These are phyloP conservation scores for Marasmius oreades DNA, from an alignment of 1,284 basidiomycete species.

Conservation along the genomic window DNA sequence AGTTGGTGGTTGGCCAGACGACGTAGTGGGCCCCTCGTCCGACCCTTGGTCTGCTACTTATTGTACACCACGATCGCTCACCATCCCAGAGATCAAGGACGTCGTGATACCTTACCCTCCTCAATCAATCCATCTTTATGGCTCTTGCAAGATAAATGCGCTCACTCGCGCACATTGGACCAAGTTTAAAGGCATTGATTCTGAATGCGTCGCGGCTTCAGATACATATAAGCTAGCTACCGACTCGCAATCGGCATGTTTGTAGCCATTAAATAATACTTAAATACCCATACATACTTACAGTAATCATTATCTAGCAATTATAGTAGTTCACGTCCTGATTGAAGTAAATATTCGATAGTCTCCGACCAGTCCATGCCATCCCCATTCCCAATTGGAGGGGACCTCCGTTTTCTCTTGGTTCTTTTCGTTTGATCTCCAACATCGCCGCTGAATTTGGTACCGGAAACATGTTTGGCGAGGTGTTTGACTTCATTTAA, in stretches of 20 bases:
- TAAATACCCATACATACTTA: not conserved
- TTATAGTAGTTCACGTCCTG: constrained; percentile 10
- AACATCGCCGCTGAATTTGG: constrained; percentile 35
- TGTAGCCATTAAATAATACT: constrained; percentile 33
- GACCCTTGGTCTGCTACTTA: constrained; percentile 3
- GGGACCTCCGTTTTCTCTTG: constrained; percentile 16
- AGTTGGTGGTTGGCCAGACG: not conserved
- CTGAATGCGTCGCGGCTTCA: too few species aligned
- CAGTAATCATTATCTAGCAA: not conserved
- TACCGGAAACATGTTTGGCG: constrained; percentile 46
- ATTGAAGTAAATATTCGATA: constrained; percentile 24
- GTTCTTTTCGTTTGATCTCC: constrained; percentile 8
- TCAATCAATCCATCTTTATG: too few species aligned
- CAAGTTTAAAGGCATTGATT: too few species aligned
- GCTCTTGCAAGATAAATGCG: too few species aligned
- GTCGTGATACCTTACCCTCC: too few species aligned
- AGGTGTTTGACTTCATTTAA: constrained; percentile 66
- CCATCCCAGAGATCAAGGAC: constrained; percentile 46
- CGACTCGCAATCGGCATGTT: too few species aligned
- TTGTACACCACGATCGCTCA: constrained; percentile 4
- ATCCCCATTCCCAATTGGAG: constrained; percentile 30
- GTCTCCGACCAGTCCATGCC: constrained; percentile 37
- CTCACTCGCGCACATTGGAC: too few species aligned
- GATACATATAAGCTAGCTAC: too few species aligned
- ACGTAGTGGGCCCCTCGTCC: constrained; percentile 6